phyloP scores from a whole-genome alignment of 192 early-diverging fungal genomes.

The Fimicolochytrium jonesii region DNA sequence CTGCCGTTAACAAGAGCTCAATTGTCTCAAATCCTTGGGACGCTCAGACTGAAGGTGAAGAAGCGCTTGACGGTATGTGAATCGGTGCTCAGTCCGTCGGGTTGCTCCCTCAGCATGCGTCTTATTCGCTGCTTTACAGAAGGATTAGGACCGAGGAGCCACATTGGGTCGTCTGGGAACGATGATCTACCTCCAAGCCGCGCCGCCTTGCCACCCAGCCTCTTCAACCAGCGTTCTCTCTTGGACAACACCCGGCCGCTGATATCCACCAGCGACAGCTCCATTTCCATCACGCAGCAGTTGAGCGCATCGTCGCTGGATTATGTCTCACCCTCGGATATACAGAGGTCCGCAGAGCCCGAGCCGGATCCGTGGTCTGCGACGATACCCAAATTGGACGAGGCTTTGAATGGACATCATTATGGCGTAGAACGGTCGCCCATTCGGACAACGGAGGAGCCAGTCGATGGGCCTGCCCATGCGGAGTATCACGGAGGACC shows the following conservation, averaged over 20 bases:
- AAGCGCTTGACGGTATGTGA: conserved; percentile 1
- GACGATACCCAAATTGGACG: conserved; percentile 16
- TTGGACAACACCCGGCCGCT: conserved; percentile 14
- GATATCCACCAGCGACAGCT: conserved; percentile 3
- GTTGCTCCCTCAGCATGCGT: too few relatives aligned
- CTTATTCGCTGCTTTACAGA: neutral
- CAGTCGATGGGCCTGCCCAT: neutral
- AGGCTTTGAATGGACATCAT: conserved; percentile 4
- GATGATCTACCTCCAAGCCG: conserved; percentile 2
- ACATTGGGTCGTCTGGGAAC: neutral
- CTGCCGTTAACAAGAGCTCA: conserved; percentile 4
- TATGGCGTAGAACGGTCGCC: too few relatives aligned
- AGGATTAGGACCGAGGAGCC: neutral
- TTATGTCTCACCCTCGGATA: conserved; percentile 18
- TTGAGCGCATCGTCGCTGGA: conserved; percentile 8
- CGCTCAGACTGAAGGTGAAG: neutral
- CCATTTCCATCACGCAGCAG: conserved; percentile 5
- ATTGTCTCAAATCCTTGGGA: conserved; percentile 20
- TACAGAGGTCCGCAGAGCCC: neutral
- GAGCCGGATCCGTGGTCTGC: conserved; percentile 22
- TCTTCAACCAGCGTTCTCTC: neutral
- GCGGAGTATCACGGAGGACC: neutral
- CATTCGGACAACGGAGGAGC: too few relatives aligned
- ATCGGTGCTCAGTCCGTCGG: too few relatives aligned
- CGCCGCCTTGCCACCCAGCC: conserved; percentile 2